Conservation (phyloP, 2,329 filamentous ascomycete genomes). For the Metarhizium album region DNA sequence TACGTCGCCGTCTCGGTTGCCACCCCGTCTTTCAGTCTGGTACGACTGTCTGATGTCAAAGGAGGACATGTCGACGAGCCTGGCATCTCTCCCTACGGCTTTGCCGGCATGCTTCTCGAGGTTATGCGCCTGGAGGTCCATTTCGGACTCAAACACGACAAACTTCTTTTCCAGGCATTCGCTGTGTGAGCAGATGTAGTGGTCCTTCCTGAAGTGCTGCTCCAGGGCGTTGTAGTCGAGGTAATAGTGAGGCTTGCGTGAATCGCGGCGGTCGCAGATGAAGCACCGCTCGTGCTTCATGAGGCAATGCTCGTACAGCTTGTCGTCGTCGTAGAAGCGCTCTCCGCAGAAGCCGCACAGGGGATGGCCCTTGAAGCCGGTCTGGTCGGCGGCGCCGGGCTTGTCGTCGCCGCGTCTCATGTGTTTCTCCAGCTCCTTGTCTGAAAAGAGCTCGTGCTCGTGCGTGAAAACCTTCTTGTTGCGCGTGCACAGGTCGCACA, state of each 20-base stretch:
- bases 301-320: conserved; percentile 85
- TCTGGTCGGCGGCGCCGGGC: conserved; percentile 82
- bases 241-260: conserved; percentile 78
- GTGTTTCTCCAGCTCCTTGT: conserved; percentile 71
- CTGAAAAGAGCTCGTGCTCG: conserved; percentile 86
- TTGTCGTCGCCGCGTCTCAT: conserved; percentile 86
- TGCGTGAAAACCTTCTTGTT: conserved; percentile 99
- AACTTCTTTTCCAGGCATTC: conserved; percentile 97
- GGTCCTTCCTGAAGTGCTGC: conserved; percentile 75
- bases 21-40: conserved; percentile 36
- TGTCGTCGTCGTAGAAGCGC: conserved; percentile 92
- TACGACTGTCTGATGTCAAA: conserved; percentile 75
- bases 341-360: conserved; percentile 87
- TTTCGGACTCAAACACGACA: conserved; percentile 87
- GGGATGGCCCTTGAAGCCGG: conserved; percentile 90
- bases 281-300: conserved; percentile 93
- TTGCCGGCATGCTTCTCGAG: conserved; percentile 79
- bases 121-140: conserved; percentile 92
- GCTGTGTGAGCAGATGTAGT: conserved; percentile 72
- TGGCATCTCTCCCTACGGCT: conserved; percentile 70
- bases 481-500: conserved; percentile 81
- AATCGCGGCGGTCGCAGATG: conserved; percentile 67
- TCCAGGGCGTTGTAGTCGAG: conserved; percentile 80
- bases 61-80: conserved; percentile 73
- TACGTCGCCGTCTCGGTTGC: conserved; percentile 27